phyloP scores from a whole-genome alignment of 805 yeast genomes.

The Candida nonsorbophila region DNA sequence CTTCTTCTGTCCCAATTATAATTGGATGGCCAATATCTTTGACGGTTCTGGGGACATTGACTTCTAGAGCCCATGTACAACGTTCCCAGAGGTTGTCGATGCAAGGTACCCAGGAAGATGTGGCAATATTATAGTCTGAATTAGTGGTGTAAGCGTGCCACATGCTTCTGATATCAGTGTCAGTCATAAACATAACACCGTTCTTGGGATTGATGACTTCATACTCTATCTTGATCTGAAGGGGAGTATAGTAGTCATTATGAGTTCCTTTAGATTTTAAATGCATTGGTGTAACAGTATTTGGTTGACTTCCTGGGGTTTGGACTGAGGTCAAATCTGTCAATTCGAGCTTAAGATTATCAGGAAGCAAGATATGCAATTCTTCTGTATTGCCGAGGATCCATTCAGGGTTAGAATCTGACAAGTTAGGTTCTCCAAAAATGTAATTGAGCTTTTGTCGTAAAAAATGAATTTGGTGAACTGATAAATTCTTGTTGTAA shows the following conservation, averaged over 20 bases:
- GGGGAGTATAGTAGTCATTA: conserved; percentile 55
- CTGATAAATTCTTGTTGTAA: conserved; percentile 32
- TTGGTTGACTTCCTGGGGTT: conserved; percentile 25
- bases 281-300: conserved; percentile 30
- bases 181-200: conserved; percentile 75
- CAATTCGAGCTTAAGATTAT: conserved; percentile 53
- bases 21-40: conserved; percentile 57
- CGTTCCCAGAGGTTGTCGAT: conserved; percentile 83
- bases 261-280: conserved; percentile 29
- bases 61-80: conserved; percentile 86
- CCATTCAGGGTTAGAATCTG: conserved; percentile 20
- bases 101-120: conserved; percentile 98
- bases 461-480: conserved; percentile 57
- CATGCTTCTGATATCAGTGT: conserved; percentile 40
- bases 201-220: conserved; percentile 57
- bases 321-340: conserved; percentile 15
- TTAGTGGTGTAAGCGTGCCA: conserved; percentile 91
- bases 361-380: conserved; percentile 58
- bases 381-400: conserved; percentile 53
- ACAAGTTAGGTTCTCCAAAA: conserved; percentile 45
- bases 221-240: conserved; percentile 66
- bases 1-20: conserved; percentile 31
- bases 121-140: conserved; percentile 68
- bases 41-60: conserved; percentile 78
- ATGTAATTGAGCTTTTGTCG: conserved; percentile 48